Percentiles rank a stretch among this genome's conserved stretches.
Evolutionary conservation across 306 rosid species (phyloP).

Genomic region (Aeschynomene evenia): DNA sequence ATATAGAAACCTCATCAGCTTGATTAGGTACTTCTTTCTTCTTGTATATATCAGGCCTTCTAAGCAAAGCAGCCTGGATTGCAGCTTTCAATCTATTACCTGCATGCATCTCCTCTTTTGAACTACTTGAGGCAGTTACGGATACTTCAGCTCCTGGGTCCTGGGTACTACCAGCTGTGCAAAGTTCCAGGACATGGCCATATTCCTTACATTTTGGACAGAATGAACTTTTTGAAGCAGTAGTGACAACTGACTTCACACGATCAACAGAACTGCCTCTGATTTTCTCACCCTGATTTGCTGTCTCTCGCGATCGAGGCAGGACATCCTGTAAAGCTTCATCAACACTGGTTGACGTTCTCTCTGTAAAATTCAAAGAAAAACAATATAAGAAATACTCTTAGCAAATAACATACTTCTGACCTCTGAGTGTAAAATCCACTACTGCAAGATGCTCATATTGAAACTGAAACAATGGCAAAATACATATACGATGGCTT

Average conservation of each 20-base stretch:
- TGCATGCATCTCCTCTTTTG: conserved; percentile 52
- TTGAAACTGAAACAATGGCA: conserved; percentile 32
- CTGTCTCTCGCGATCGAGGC: conserved; percentile 46
- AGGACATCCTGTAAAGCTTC: conserved; percentile 50
- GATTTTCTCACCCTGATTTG: conserved; percentile 55
- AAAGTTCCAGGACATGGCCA: conserved; percentile 64
- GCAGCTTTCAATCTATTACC: conserved; percentile 83
- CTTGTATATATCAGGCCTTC: conserved; percentile 81
- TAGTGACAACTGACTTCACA: conserved; percentile 35
- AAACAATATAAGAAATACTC: conserved; percentile 34
- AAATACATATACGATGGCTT: conserved; percentile 14
- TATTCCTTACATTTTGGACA: conserved; percentile 71
- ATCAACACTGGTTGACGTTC: conserved; percentile 37
- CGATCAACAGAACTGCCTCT: conserved; percentile 48
- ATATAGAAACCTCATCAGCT: conserved; percentile 51
- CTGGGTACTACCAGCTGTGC: conserved; percentile 43
- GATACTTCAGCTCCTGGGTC: conserved; percentile 55
- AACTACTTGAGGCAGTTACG: conserved; percentile 44
- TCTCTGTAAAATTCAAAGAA: conserved; percentile 46
- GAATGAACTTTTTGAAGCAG: conserved; percentile 43
- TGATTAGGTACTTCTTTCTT: conserved; percentile 60
- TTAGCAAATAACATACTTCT: conserved; percentile 37
- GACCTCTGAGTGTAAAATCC: conserved; percentile 40
- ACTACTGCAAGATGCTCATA: conserved; percentile 36
- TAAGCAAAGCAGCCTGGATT: conserved; percentile 75